These are phyloP conservation scores for Coprinopsis sp. DNA, from an alignment of 768 basidiomycete species.

Conservation along the genomic window DNA sequence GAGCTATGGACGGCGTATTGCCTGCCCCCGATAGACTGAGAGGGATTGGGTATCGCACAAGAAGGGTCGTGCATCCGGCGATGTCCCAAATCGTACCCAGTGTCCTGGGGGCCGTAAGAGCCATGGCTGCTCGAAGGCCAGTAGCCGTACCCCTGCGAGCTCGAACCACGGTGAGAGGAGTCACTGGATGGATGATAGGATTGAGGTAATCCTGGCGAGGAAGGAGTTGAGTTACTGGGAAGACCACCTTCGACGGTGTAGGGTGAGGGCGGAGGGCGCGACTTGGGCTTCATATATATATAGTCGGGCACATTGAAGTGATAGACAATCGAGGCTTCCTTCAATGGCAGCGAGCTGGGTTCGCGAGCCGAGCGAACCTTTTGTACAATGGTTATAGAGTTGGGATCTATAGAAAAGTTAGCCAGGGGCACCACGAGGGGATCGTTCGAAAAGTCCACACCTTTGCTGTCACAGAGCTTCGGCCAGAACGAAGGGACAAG, in stretches of 20 bases:
- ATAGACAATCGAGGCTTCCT: slow-evolving; percentile 20
- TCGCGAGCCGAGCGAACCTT: slow-evolving; percentile 12
- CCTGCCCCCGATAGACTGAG: too few relatives aligned
- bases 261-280: neutral
- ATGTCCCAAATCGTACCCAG: too few relatives aligned
- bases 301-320: slow-evolving; percentile 13
- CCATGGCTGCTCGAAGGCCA: too few relatives aligned
- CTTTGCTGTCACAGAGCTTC: slow-evolving; percentile 37
- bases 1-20: too few relatives aligned
- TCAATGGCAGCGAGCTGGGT: neutral
- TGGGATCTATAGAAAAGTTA: slow-evolving; percentile 38
- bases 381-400: slow-evolving; percentile 47
- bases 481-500: slow-evolving; percentile 52
- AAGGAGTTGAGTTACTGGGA: neutral
- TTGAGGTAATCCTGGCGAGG: too few relatives aligned
- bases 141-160: too few relatives aligned
- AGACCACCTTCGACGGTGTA: neutral
- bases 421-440: neutral
- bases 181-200: too few relatives aligned
- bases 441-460: slow-evolving; percentile 24
- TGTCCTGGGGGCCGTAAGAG: too few relatives aligned
- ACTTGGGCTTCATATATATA: neutral
- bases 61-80: too few relatives aligned
- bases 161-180: too few relatives aligned
- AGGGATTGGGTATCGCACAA: too few relatives aligned